phyloP scores from a whole-genome alignment of 257 asterid genomes.

The Scutellaria baicalensis region DNA sequence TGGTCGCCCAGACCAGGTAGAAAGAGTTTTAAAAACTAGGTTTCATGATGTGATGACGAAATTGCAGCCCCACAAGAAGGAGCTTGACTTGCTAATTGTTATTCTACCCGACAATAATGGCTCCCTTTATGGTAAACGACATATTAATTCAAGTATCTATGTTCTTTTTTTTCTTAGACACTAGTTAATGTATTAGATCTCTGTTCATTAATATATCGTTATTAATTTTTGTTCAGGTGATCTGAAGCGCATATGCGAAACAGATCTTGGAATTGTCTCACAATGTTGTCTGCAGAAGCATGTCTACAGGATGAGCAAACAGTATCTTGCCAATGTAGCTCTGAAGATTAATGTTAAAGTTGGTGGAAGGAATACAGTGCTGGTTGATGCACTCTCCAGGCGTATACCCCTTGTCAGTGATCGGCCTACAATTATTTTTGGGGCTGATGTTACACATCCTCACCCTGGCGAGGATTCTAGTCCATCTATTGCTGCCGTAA shows the following conservation, averaged over 20 bases:
- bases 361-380: constrained; percentile 93
- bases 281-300: constrained; percentile 96
- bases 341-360: constrained; percentile 90
- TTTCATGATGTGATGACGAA: constrained; percentile 62
- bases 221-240: constrained; percentile 45
- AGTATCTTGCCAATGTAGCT: constrained; percentile 88
- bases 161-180: background rate
- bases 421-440: constrained; percentile 86
- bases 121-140: constrained; percentile 73
- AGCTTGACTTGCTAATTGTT: constrained; percentile 83
- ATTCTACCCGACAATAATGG: constrained; percentile 94
- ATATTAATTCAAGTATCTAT: background rate
- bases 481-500: constrained; percentile 97
- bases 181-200: background rate
- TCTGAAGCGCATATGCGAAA: constrained; percentile 87
- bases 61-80: constrained; percentile 53
- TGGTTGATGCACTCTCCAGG: constrained; percentile 76
- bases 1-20: constrained; percentile 86
- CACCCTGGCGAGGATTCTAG: constrained; percentile 99
- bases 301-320: constrained; percentile 70
- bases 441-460: constrained; percentile 99
- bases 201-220: background rate
- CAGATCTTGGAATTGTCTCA: constrained; percentile 93
- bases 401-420: constrained; percentile 94
- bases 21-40: constrained; percentile 65